Evolutionary conservation across 2,329 filamentous ascomycete species (phyloP), one percentile per base, ranked within the genome.

Genomic region (Bipolaris cookei): DNA sequence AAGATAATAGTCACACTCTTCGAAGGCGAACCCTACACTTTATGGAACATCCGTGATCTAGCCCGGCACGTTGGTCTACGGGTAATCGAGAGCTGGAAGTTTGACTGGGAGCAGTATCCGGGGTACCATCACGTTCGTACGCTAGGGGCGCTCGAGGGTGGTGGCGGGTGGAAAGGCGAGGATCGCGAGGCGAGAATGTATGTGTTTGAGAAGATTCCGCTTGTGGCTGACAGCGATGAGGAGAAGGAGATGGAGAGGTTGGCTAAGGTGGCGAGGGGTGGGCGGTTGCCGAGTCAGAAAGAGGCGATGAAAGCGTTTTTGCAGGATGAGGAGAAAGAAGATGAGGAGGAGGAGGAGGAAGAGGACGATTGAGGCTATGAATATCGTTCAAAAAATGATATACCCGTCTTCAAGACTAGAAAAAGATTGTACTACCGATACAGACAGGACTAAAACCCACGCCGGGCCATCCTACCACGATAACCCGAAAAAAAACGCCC

Each of bases 21-120:
- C 75, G 94, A 97, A 76, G 90, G 90, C 56, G 90, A 96, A 76
- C 95, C 95, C 0, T 99, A 99, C 75, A 94, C 92, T 2, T 83
- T 97, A 1, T 99, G 95, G 95, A 97, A 98, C 78, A 84, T 98
- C 23, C 86, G 88, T 34, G 94, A 97, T 79, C 81, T 99, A 25
- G 95, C 86, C 1, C 84, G 94, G 6, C 91, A 97, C 74, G 82
- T 83, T 4, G 90, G 90, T 4, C 78, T 94, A 48, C 84, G 85
- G 68, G 88, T 92, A 34, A 82, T 87, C 66, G 80, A 84, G 68
- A 92, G 88, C 74, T 93, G 90, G 72, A 79, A 78, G 55, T 95
- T 95, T 71, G 82, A 86, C 61, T 82, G 86, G 4, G 78, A 69
- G 14, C 85, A 83, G 21, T 95, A 94, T 73, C 89, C 88, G 0